Evolutionary conservation across 768 basidiomycete genomes (phyloP), one percentile per base, ranked within the genome.

Genomic region (Naganishia randhawae): DNA sequence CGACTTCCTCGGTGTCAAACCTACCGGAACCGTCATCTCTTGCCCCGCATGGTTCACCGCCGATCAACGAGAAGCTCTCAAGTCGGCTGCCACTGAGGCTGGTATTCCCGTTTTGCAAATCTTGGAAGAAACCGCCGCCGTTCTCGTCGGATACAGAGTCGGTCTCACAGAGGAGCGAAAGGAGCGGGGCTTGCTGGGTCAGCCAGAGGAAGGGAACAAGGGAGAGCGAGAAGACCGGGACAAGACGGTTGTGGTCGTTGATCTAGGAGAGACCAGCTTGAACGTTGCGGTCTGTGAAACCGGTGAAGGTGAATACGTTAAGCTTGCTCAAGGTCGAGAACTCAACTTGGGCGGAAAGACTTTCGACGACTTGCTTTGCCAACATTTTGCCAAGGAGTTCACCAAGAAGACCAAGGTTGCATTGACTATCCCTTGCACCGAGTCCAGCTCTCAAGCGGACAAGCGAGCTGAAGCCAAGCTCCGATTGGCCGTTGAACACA

Each of bases 331-430:
- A 63, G 77, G 76, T 0, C 53, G 78, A 42, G 80, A 80, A 48
- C 75, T 77, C 73, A 75, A 76, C 65, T 71, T 81, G 22, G 80
- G 80, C 70, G 80, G 80, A 64, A 71, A 79, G 65, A 78, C 79
- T 69, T 79, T 81, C 70, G 78, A 81, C 74, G 78, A 80, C 72
- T 71, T 81, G 75, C 84, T 97, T 48, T 86, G 96, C 82, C 88
- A 89, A 69, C 90, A 90, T 83, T 96, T 99, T 79, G 87, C 90
- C 63, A 87, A 92, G 77, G 95, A 99, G 71, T 99, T 99, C 80
- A 90, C 90, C 57, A 98, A 97, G 82, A 99, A 96, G 83, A 93
- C 89, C 19, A 92, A 91, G 80, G 85, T 85, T 27, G 82, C 87
- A 0, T 83, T 96, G 50, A 81, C 84, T 10, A 84, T 92, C 17